Evolutionary conservation across 1,284 basidiomycete species (phyloP).

Genomic region (Pyrrhoderma noxium): DNA sequence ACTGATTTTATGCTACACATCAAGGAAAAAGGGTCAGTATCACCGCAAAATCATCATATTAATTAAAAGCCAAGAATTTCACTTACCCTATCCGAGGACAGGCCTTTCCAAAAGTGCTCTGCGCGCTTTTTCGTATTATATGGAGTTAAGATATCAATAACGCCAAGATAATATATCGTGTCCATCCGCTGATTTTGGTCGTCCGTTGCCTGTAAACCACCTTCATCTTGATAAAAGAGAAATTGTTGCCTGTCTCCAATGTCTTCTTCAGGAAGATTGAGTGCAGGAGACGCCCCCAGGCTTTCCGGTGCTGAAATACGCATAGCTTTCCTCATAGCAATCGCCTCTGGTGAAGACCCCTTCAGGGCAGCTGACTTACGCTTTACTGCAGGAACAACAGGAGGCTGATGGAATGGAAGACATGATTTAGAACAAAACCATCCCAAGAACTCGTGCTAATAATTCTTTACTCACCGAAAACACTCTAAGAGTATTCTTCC

Average conservation of each 20-base stretch:
- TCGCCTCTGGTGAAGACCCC: conserved; percentile 62
- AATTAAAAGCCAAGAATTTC: too few species aligned
- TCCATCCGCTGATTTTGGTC: conserved; percentile 71
- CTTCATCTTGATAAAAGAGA: conserved; percentile 96
- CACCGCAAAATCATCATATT: too few species aligned
- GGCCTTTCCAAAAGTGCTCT: conserved; percentile 90
- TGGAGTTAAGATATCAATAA: conserved; percentile 93
- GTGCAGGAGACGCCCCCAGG: conserved; percentile 44
- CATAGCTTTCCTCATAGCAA: conserved; percentile 81
- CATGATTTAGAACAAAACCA: background rate
- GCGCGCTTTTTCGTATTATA: conserved; percentile 75
- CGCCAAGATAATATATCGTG: conserved; percentile 88
- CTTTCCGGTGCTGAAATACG: conserved; percentile 76
- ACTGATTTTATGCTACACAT: conserved; percentile 80
- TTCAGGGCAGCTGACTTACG: conserved; percentile 53
- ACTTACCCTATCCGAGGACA: conserved; percentile 57
- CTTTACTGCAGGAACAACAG: conserved; percentile 48
- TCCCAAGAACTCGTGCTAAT: too few species aligned
- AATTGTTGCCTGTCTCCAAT: conserved; percentile 77
- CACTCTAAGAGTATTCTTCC: conserved; percentile 84
- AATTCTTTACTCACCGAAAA: conserved; percentile 63
- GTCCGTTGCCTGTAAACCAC: conserved; percentile 86
- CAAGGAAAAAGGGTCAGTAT: conserved; percentile 9
- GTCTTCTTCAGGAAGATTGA: conserved; percentile 65
- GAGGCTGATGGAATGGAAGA: conserved; percentile 34